Conservation (phyloP, 2,329 filamentous ascomycete genomes). For the Talaromyces sp. region DNA sequence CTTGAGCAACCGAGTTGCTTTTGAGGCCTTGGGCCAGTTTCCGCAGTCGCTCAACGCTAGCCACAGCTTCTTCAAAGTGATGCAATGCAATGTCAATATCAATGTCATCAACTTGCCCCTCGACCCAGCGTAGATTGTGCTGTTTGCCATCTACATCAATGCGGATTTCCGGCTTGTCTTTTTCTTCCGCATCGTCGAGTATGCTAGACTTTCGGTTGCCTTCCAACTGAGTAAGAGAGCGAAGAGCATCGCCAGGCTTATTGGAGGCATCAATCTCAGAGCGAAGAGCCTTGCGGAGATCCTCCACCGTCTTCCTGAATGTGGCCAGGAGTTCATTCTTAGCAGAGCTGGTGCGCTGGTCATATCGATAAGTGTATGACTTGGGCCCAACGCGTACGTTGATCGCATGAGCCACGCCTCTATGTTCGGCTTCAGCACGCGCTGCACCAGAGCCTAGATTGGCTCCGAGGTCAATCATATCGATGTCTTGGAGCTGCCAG, state of each 20-base stretch:
- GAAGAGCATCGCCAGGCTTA: conserved; percentile 76
- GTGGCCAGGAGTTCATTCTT: conserved; percentile 79
- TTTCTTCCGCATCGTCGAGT: conserved; percentile 70
- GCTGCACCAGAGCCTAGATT: conserved; percentile 33
- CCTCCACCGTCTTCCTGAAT: conserved; percentile 87
- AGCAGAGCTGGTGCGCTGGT: conserved; percentile 70
- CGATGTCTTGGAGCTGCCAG: conserved; percentile 88
- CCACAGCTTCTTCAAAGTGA: conserved; percentile 77
- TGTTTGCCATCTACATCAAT: conserved; percentile 96
- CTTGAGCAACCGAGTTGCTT: conserved; percentile 79
- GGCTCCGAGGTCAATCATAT: conserved; percentile 77
- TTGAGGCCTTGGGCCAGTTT: conserved; percentile 73
- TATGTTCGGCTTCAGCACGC: conserved; percentile 44
- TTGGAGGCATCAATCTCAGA: conserved; percentile 84
- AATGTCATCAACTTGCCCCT: conserved; percentile 88
- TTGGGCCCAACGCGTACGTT: conserved; percentile 86
- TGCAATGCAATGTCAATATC: conserved; percentile 95
- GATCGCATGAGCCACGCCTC: conserved; percentile 72
- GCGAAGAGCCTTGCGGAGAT: conserved; percentile 77
- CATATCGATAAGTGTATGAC: conserved; percentile 90
- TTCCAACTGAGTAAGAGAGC: conserved; percentile 76
- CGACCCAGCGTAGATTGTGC: conserved; percentile 92
- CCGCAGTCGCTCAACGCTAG: conserved; percentile 77
- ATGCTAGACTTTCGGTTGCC: conserved; percentile 74
- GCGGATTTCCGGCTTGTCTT: conserved; percentile 67